Evolutionary conservation across 306 rosid species (phyloP).

Genomic region (Trifolium pratense): DNA sequence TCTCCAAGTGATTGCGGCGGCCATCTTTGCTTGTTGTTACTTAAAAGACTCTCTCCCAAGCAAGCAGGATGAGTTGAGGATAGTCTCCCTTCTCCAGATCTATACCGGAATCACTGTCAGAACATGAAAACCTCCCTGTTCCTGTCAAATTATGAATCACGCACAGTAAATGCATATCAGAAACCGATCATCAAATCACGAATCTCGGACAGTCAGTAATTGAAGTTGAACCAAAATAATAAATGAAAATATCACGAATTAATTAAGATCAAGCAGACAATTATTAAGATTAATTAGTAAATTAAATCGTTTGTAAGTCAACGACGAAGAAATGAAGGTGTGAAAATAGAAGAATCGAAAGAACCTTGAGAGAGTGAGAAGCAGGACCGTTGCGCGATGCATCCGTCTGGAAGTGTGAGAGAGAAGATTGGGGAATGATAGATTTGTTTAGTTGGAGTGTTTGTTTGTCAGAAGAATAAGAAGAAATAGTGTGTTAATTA

Average conservation of each 20-base stretch:
- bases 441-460: too few relatives aligned
- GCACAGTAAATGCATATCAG: constrained; percentile 44
- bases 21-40: constrained; percentile 61
- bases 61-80: constrained; percentile 44
- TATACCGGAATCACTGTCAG: constrained; percentile 50
- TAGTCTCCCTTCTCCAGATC: constrained; percentile 70
- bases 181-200: constrained; percentile 17
- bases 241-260: neutral
- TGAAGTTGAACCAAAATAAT: constrained; percentile 19
- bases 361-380: constrained; percentile 61
- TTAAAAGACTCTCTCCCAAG: constrained; percentile 42
- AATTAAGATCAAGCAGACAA: neutral
- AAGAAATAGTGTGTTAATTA: neutral
- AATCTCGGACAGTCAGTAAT: constrained; percentile 16
- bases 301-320: constrained; percentile 44
- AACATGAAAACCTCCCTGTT: constrained; percentile 66
- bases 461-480: neutral
- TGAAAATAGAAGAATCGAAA: constrained; percentile 37
- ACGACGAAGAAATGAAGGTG: constrained; percentile 45
- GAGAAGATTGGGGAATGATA: neutral
- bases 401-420: constrained; percentile 46
- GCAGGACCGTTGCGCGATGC: constrained; percentile 51
- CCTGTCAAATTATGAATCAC: neutral
- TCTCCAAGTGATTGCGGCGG: constrained; percentile 80
- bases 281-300: neutral